Base-by-base conservation (phyloP, 352 stramenopile species). In the Plasmopara muralis region DNA sequence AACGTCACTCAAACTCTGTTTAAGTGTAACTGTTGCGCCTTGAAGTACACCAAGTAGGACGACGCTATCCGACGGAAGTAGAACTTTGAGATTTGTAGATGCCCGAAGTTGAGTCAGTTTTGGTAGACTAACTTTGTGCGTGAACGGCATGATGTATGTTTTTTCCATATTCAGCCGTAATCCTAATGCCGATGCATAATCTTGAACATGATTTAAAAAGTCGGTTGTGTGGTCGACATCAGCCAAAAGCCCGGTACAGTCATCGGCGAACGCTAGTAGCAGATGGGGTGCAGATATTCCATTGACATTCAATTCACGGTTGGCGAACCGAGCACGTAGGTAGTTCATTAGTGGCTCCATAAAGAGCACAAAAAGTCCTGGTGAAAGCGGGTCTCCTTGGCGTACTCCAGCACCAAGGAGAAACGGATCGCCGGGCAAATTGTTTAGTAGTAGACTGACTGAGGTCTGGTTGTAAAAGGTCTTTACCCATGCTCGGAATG, bases 311-410 rank as follows among this genome's bases (percentile, higher is more conserved):
- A 48, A 25, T n/a, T 5, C 43, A 18, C 14, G 5, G 8, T 8
- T 2, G n/a, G 43, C 37, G 12, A 48, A 5, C 9, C n/a, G 25
- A n/a, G 43, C 20, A 20, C 55, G 43, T 6, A 62, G 30, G 18
- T 33, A 57, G 20, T 42, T 48, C 1, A 62, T 41, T 5, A 64
- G 46, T 9, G 57, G 57, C 16, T 64, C 35, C 0, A 59, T 33
- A 18, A 57, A 60, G 3, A 52, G 0, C 7, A 65, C 47, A 16
- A 60, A 65, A 6, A 65, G 30, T 10, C 39, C 57, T 6, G 57
- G 57, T 1, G 57, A 60, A 8, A 65, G 46, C 15, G 46, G 46
- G 15, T 65, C 46, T 18, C 51, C 50, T 51, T 65, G 57, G 9
- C 41, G 46, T 15, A 64, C 57, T 6, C 51, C 51, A 9, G 46